Conservation (phyloP, 2,329 filamentous ascomycete species). For the Sporothrix humicola region DNA sequence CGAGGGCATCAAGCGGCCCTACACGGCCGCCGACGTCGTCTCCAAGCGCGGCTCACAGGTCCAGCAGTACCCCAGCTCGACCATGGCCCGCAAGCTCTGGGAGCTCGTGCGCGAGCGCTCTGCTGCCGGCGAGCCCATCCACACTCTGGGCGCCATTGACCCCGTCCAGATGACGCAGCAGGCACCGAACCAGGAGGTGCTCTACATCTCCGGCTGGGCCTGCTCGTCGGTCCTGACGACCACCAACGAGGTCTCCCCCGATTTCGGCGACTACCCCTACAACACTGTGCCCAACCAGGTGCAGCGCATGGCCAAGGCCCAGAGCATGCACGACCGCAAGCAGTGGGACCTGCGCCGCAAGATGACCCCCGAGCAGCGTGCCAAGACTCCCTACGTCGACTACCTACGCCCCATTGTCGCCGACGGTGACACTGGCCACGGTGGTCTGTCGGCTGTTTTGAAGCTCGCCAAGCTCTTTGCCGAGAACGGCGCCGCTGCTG, state of each 20-base stretch:
- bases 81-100: slow-evolving; percentile 96
- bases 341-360: slow-evolving; percentile 87
- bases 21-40: slow-evolving; percentile 87
- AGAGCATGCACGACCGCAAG: slow-evolving; percentile 95
- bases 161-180: slow-evolving; percentile 99
- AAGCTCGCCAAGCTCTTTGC: slow-evolving; percentile 98
- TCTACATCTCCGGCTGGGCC: slow-evolving; percentile 97
- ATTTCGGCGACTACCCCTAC: slow-evolving; percentile 98
- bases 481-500: slow-evolving; percentile 92
- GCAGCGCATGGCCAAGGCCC: slow-evolving; percentile 92
- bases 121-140: slow-evolving; percentile 82
- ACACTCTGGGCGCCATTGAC: slow-evolving; percentile 92
- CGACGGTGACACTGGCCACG: slow-evolving; percentile 95
- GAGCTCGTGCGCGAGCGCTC: slow-evolving; percentile 80
- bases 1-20: slow-evolving; percentile 88
- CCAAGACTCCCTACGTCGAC: slow-evolving; percentile 80
- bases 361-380: slow-evolving; percentile 74
- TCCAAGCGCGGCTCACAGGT: slow-evolving; percentile 88
- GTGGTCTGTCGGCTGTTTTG: slow-evolving; percentile 87
- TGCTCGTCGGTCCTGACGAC: slow-evolving; percentile 91
- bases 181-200: slow-evolving; percentile 90
- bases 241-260: slow-evolving; percentile 96
- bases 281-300: slow-evolving; percentile 99
- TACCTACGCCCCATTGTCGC: slow-evolving; percentile 95
- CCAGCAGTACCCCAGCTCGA: slow-evolving; percentile 86